Evolutionary conservation across 495 filamentous ascomycete genomes (phyloP), one percentile per base, ranked within the genome.

Genomic region (Recurvomyces mirabilis): DNA sequence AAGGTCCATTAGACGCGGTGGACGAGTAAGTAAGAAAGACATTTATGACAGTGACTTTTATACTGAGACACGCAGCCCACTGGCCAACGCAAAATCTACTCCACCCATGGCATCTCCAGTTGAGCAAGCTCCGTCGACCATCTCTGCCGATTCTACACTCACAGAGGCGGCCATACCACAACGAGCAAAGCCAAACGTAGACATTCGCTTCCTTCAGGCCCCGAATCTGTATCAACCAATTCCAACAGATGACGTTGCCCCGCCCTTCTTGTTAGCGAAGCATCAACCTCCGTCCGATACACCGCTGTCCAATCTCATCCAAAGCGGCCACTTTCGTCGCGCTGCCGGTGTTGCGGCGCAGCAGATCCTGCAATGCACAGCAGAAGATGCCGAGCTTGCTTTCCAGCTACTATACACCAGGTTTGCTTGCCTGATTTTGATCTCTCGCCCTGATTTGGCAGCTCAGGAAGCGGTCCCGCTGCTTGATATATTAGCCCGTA

Each of bases 401-500:
- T 87, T 94, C 60, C 60, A 68, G 14, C 70, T 95, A 17, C 70
- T 93, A 26, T 87, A 94, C 64, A 79, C 76, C 7, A 82, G 91
- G 2, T 72, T 95, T 2, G 74, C 83, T n/a, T 87, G 80, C 47
- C 70, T 98, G 5, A 81, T 81, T 18, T 72, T 95, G 1, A 69
- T 77, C 12, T 74, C 78, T 39, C 74, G 83, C 56, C 63, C 66
- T 5, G 57, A 75, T 9, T 67, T 93, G 21, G 91, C 91, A 2
- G 82, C 84, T 0, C 81, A 89, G 54, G 91, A 98, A 61, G 81
- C 81, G 6, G 87, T 86, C 55, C 74, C 75, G 0, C 69, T 96
- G 10, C 81, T 84, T 49, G 91, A 95, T 58, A 65, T 94, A 23
- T 81, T 77, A 51, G 75, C 74, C 7, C 60, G 71, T 11, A 46